Base-by-base conservation (phyloP, 2,329 filamentous ascomycete species). In the Scytalidium sp. region DNA sequence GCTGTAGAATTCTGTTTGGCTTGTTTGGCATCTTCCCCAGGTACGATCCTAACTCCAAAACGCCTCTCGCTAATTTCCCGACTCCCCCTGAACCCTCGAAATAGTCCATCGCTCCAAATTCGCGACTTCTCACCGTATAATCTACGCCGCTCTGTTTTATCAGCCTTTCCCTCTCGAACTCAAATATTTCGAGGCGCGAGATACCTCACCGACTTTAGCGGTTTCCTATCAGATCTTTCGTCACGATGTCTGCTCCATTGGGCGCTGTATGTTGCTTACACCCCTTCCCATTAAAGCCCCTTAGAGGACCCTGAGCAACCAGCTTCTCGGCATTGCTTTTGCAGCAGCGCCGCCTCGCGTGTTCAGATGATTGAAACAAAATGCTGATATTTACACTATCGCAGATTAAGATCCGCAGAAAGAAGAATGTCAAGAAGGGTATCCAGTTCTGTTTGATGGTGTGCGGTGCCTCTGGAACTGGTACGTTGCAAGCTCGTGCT, bases 371-470 rank as follows among this genome's bases (percentile, higher is more conserved):
- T 47, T 47, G 15, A 50, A 45, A 46, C 49, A 47, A 43, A 41
- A 54, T 56, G 60, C 63, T 62, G 51, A 64, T 52, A 43, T 43
- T 50, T 51, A 42, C 29, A 50, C 42, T 60, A 61, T 57, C 64
- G 55, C 72, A 90, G 85, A 90, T 95, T 75, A 94, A 96, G 88
- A 92, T 97, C 72, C 92, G 94, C 77, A 88, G 90, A 76, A 99
- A 99, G 93, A 99, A 99, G 89, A 97, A 99, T 83, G 93, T 99
- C 78, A 67, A 67, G 58, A 67, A 67, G 60, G 94, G 94, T 70
- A 97, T 99, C 70, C 94, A 99, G 81, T 99, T 99, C 80, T 97
- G 92, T 75, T 76, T 99, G 83, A 99, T 99, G 94, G 94, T 99
- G 67, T 97, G 94, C 71, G 94, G 94, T 79, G 94, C 94, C 70